Percentiles rank a stretch among this genome's conserved stretches.
phyloP scores from a whole-genome alignment of 306 rosid species.

The Delonix regia region DNA sequence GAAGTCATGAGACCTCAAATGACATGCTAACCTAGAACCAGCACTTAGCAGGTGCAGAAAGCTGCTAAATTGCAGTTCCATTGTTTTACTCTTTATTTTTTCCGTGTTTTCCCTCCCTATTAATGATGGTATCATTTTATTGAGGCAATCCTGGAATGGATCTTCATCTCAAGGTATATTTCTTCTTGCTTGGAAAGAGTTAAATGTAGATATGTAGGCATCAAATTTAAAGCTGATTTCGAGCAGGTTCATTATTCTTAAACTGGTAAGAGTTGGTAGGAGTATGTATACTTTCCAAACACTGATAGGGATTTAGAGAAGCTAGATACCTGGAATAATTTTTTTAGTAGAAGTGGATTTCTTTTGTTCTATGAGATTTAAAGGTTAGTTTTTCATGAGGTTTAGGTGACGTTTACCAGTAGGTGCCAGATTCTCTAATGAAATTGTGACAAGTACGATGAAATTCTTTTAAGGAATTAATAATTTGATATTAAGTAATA shows the following conservation, averaged over 20 bases:
- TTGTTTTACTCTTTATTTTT: background rate
- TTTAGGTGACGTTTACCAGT: no score
- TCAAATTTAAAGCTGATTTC: constrained; percentile 21
- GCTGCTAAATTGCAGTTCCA: background rate
- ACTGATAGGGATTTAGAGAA: constrained; percentile 14
- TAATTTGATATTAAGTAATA: no score
- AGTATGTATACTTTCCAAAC: constrained; percentile 32
- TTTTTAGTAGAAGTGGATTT: background rate
- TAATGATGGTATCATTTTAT: constrained; percentile 18
- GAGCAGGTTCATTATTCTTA: background rate
- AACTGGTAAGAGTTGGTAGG: constrained; percentile 18
- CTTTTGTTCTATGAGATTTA: background rate
- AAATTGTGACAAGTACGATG: no score
- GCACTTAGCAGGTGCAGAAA: constrained; percentile 8
- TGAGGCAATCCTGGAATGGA: constrained; percentile 11
- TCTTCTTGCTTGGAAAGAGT: constrained; percentile 25
- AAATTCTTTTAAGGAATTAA: no score
- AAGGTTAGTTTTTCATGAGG: background rate
- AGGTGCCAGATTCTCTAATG: no score
- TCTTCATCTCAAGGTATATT: constrained; percentile 13
- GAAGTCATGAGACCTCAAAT: constrained; percentile 26
- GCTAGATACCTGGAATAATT: constrained; percentile 1
- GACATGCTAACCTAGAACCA: background rate
- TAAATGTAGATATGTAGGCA: constrained; percentile 16
- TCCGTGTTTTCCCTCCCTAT: background rate